Conservation (phyloP, 495 filamentous ascomycete species). For the Durotheca rogersii region DNA sequence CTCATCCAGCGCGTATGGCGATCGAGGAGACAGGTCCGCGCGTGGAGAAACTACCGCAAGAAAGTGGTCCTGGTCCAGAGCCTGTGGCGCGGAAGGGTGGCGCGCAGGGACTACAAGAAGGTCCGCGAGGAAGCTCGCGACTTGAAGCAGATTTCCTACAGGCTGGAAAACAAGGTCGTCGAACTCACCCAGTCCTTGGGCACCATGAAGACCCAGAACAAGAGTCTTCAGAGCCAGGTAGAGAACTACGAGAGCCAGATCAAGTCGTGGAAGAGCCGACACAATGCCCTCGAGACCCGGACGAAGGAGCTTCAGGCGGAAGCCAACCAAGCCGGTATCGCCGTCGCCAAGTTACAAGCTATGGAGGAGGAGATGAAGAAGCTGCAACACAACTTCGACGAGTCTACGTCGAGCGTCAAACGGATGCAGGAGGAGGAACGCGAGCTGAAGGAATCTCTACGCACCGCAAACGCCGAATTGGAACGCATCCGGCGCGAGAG, state of each 20-base stretch:
- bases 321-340: conserved; percentile 96
- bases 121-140: conserved; percentile 94
- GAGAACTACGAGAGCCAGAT: conserved; percentile 96
- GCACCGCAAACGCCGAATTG: conserved; percentile 71
- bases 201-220: conserved; percentile 90
- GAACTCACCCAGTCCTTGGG: conserved; percentile 94
- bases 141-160: conserved; percentile 98
- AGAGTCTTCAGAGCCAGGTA: conserved; percentile 79
- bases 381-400: conserved; percentile 82
- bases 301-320: conserved; percentile 93
- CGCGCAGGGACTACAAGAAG: conserved; percentile 80
- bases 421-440: conserved; percentile 91
- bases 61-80: conserved; percentile 91
- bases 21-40: conserved; percentile 69
- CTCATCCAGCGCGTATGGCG: conserved; percentile 91
- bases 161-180: conserved; percentile 98
- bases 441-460: conserved; percentile 73
- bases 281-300: conserved; percentile 86
- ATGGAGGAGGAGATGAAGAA: conserved; percentile 94
- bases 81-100: conserved; percentile 84
- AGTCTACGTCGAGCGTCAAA: conserved; percentile 83
- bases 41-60: conserved; percentile 84
- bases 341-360: conserved; percentile 77
- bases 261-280: conserved; percentile 88
- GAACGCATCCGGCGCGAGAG: conserved; percentile 70